Percentiles rank a stretch among this genome's conserved stretches.
These are phyloP conservation scores for Alternaria novae-zelandiae DNA, from an alignment of 2,329 filamentous ascomycete species.

Conservation along the genomic window DNA sequence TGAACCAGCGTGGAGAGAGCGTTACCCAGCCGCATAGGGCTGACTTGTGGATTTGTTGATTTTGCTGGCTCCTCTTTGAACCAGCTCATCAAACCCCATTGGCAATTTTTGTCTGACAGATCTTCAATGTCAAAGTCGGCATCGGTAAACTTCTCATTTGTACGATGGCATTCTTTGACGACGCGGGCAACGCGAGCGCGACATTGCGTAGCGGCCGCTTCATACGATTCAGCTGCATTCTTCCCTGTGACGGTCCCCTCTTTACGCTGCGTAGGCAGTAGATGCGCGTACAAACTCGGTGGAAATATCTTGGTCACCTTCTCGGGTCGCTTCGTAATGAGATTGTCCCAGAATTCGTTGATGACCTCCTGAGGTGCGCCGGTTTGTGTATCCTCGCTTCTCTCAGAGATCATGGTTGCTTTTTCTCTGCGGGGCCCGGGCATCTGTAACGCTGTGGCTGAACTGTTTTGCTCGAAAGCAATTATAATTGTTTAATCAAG, in stretches of 20 bases:
- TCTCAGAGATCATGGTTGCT: slow-evolving; percentile 26
- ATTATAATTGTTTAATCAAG: neutral
- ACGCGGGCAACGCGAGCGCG: slow-evolving; percentile 64
- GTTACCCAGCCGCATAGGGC: slow-evolving; percentile 20
- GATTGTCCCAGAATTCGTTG: slow-evolving; percentile 74
- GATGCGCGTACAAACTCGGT: slow-evolving; percentile 65
- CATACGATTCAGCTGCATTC: slow-evolving; percentile 70
- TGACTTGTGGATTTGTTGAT: slow-evolving; percentile 31
- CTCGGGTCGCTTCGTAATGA: slow-evolving; percentile 71
- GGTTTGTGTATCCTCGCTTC: slow-evolving; percentile 20
- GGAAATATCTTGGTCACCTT: slow-evolving; percentile 75
- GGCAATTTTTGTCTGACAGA: slow-evolving; percentile 56
- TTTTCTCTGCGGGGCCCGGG: neutral
- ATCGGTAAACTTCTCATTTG: slow-evolving; percentile 86
- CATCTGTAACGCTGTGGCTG: neutral
- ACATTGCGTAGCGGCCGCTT: slow-evolving; percentile 73
- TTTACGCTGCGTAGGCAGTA: slow-evolving; percentile 43
- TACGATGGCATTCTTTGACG: slow-evolving; percentile 68
- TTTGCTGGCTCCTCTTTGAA: slow-evolving; percentile 58
- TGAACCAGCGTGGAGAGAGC: slow-evolving; percentile 34
- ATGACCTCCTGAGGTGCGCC: slow-evolving; percentile 66
- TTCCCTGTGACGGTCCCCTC: slow-evolving; percentile 63
- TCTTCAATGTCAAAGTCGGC: slow-evolving; percentile 84
- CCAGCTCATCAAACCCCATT: slow-evolving; percentile 46
- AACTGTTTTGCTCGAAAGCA: neutral